These are phyloP conservation scores for Nasturtium officinale DNA, from an alignment of 345 rosid species.

Conservation along the genomic window DNA sequence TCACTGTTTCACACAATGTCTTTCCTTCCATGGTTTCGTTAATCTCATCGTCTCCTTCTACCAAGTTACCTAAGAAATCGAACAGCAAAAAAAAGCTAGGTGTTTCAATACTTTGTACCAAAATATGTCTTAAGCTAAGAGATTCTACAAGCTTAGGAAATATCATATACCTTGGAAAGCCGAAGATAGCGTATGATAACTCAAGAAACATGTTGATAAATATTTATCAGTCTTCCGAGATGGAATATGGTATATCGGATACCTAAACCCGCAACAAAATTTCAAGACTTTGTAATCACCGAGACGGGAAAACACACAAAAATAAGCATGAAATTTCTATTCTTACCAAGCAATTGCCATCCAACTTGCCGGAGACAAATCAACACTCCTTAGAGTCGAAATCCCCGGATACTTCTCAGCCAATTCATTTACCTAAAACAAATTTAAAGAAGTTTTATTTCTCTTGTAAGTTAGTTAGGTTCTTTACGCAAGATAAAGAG, in stretches of 20 bases:
- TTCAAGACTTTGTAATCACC: background rate
- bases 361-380: conserved; percentile 92
- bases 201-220: conserved; percentile 71
- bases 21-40: conserved; percentile 33
- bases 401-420: conserved; percentile 52
- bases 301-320: background rate
- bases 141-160: background rate
- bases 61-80: conserved; percentile 38
- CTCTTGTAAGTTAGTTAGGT: background rate
- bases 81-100: conserved; percentile 2
- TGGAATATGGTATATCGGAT: conserved; percentile 80
- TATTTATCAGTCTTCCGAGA: conserved; percentile 56
- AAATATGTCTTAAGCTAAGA: background rate
- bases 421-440: conserved; percentile 55
- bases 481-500: conserved; percentile 2
- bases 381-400: conserved; percentile 60
- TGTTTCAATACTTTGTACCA: conserved; percentile 11
- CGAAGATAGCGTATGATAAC: conserved; percentile 75
- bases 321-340: background rate
- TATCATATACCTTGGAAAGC: conserved; percentile 62
- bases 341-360: conserved; percentile 89
- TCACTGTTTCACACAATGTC: conserved; percentile 34
- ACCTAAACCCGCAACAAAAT: conserved; percentile 47
- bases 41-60: conserved; percentile 43
- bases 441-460: background rate